Evolutionary conservation across 768 basidiomycete genomes (phyloP), one percentile per base, ranked within the genome.

Genomic region (Butyriboletus loyo): DNA sequence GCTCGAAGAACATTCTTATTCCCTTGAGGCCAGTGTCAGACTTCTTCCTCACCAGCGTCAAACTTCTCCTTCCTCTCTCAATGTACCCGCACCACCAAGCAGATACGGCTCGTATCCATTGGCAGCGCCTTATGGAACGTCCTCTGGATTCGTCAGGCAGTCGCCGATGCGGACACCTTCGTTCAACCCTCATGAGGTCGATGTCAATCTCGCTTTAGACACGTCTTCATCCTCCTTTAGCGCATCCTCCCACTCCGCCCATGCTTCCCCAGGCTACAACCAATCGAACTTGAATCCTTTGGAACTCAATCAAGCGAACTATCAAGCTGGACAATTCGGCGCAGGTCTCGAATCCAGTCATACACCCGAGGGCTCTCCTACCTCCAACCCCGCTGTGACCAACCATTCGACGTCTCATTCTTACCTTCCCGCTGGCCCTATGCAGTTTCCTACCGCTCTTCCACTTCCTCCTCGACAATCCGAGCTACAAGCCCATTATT

Each of bases 401-500:
- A 48, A 15, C 44, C 54, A 45, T 13, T 27, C 50, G 17, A 25
- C 56, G 11, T 37, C 60, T 22, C 61, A 45, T 28, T n/a, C 57
- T 17, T 68, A 60, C 43, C 19, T 55, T 34, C 52, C 66, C 7
- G 7, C 55, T 28, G 66, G 59, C 11, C 66, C 68, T 21, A 68
- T 69, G 69, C 68, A 69, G 19, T 71, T 71, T 35, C 35, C 68
- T 28, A 10, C 57, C 21, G 55, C 69, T 5, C 69, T 64, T 42
- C 62, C 58, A 9, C 69, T 55, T 17, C 68, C 68, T 5, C 3
- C 52, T 28, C 68, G 68, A 22, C 61, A 58, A 32, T 68, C 70
- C 10, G 68, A 69, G 46, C 2, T 70, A 3, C 67, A 64, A 44
- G 45, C 67, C 2, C 66, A 60, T 13, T 66, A 66, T 21, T 60